phyloP scores from a whole-genome alignment of 148 eudicot species.

The Silene conica region DNA sequence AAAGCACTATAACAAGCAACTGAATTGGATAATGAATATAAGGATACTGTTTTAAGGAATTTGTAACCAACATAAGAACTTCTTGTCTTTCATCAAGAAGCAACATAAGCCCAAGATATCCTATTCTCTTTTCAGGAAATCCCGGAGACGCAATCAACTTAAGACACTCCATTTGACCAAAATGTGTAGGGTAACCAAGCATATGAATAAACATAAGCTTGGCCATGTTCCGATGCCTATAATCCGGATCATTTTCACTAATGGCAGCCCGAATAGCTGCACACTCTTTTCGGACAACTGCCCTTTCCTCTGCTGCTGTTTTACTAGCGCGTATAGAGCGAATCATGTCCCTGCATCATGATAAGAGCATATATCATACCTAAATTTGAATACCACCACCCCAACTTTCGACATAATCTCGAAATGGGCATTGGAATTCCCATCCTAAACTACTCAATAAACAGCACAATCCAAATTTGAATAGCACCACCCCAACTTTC shows the following conservation, averaged over 20 bases:
- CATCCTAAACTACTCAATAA: neutral
- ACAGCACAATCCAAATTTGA: too few species aligned
- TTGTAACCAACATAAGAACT: slow-evolving; percentile 97
- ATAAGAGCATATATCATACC: neutral
- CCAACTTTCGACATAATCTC: neutral
- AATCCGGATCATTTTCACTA: slow-evolving; percentile 88
- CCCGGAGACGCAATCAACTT: slow-evolving; percentile 94
- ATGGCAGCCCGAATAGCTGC: slow-evolving; percentile 94
- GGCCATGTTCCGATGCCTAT: slow-evolving; percentile 95
- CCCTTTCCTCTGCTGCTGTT: slow-evolving; percentile 99
- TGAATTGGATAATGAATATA: slow-evolving; percentile 2
- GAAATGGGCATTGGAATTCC: neutral
- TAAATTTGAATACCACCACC: neutral
- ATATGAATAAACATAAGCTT: slow-evolving; percentile 99
- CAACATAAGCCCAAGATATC: slow-evolving; percentile 95
- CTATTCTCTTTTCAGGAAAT: slow-evolving; percentile 95
- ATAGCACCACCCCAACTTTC: too few species aligned
- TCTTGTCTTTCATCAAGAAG: slow-evolving; percentile 99
- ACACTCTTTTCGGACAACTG: slow-evolving; percentile 96
- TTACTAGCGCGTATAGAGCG: slow-evolving; percentile 94
- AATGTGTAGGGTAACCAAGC: slow-evolving; percentile 99
- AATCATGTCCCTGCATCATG: slow-evolving; percentile 90
- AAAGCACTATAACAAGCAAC: neutral
- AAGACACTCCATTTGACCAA: slow-evolving; percentile 99
- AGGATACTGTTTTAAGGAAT: slow-evolving; percentile 99